Evolutionary conservation across 2,329 filamentous ascomycete species (phyloP).

Genomic region (Fusarium tricinctum): DNA sequence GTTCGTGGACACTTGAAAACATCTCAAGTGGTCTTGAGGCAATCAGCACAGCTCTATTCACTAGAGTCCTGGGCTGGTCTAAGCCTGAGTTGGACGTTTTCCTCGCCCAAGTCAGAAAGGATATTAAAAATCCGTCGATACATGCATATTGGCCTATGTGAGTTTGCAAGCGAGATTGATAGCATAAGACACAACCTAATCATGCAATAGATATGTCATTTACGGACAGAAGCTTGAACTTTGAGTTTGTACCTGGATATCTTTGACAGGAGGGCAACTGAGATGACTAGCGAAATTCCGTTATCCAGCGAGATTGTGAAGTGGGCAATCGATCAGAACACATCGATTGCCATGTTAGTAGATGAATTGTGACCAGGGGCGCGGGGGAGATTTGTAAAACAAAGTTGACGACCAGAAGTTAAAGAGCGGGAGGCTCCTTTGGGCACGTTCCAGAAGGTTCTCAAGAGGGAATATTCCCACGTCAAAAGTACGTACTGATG

Average conservation of each 20-base stretch:
- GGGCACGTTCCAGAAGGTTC: not conserved
- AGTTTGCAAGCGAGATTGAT: not conserved
- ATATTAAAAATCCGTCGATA: constrained; percentile 44
- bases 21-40: constrained; percentile 43
- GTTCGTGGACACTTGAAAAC: constrained; percentile 41
- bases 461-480: not conserved
- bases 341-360: not conserved
- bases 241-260: not conserved
- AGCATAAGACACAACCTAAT: not conserved
- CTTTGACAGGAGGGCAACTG: not conserved
- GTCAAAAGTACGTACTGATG: constrained; percentile 1
- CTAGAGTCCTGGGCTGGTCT: constrained; percentile 46
- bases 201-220: constrained; percentile 2
- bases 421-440: not conserved
- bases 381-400: constrained; percentile 1
- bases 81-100: constrained; percentile 46
- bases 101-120: constrained; percentile 44
- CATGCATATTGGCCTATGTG: constrained; percentile 51
- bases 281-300: constrained; percentile 12
- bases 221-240: constrained; percentile 5
- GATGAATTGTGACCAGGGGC: not conserved
- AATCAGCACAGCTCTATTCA: constrained; percentile 48
- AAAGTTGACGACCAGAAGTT: constrained; percentile 10
- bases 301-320: not conserved
- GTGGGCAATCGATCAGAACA: not conserved